phyloP scores from a whole-genome alignment of 305 asterid genomes.

The Withania somnifera region DNA sequence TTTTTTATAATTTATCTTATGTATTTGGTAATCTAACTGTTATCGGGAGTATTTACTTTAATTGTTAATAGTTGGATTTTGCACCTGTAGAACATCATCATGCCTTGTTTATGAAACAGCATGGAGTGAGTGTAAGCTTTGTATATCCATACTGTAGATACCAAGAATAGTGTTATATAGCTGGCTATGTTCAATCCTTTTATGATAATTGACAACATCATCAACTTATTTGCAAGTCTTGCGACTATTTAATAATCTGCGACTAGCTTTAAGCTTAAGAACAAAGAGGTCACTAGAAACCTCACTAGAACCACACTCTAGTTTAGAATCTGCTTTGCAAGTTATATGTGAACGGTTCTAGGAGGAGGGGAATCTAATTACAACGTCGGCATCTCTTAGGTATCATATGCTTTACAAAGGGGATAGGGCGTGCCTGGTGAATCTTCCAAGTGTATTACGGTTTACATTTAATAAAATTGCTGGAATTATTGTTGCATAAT shows the following conservation, averaged over 20 bases:
- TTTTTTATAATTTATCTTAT: neutral
- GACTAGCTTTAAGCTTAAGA: neutral
- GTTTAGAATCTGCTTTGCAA: neutral
- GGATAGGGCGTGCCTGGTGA: neutral
- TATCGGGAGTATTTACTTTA: neutral
- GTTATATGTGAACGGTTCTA: neutral
- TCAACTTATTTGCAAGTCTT: neutral
- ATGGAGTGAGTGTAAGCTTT: neutral
- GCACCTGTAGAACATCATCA: neutral
- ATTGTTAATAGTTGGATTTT: neutral
- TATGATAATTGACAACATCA: neutral
- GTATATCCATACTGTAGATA: neutral
- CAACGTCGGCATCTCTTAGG: neutral
- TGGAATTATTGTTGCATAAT: neutral
- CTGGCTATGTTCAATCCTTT: neutral
- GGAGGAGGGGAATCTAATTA: neutral
- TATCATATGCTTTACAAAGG: neutral
- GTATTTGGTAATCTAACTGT: neutral
- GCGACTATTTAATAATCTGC: neutral
- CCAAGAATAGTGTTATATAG: neutral
- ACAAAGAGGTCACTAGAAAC: neutral
- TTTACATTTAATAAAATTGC: neutral
- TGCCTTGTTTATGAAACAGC: neutral
- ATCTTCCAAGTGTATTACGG: neutral
- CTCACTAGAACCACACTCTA: neutral